These are phyloP conservation scores for Aspergillus terreus DNA, from an alignment of 2,329 filamentous ascomycete species.

Conservation along the genomic window DNA sequence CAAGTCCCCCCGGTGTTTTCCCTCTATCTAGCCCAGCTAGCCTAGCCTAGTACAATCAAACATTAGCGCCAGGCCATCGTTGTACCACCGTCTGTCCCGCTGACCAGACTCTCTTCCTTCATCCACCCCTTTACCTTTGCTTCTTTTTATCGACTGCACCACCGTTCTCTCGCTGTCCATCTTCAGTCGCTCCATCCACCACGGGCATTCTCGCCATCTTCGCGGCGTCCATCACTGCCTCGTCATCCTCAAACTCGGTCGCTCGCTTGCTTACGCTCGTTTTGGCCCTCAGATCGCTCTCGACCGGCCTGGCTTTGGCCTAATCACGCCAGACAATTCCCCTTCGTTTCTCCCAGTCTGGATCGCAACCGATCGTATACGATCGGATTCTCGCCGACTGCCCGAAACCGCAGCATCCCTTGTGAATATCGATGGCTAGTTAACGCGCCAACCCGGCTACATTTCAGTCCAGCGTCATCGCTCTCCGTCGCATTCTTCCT, in stretches of 20 bases:
- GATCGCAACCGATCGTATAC: not conserved
- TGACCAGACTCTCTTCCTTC: not conserved
- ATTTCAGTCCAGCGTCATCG: not conserved
- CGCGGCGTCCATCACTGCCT: not conserved
- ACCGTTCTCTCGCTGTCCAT: not conserved
- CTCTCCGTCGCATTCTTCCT: not conserved
- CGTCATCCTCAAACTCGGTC: not conserved
- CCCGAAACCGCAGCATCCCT: too few species aligned
- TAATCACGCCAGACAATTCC: not conserved
- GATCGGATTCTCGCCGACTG: not conserved
- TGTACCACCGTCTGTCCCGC: constrained; percentile 2
- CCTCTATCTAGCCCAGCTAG: too few species aligned
- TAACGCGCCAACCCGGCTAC: too few species aligned
- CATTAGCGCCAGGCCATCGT: not conserved
- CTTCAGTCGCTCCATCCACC: not conserved
- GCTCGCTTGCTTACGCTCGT: constrained; percentile 2
- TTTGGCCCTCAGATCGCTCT: too few species aligned
- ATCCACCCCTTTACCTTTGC: not conserved
- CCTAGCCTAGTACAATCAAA: too few species aligned
- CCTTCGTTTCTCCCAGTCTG: not conserved
- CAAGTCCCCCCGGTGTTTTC: too few species aligned
- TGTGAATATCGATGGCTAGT: too few species aligned
- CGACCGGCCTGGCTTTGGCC: too few species aligned
- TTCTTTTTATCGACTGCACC: too few species aligned
- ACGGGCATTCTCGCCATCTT: not conserved